A percentile compares a stretch with the other conserved stretches of the same genome.
Conservation (phyloP, 78 protist species). For the Planoprotostelium fungivorum region DNA sequence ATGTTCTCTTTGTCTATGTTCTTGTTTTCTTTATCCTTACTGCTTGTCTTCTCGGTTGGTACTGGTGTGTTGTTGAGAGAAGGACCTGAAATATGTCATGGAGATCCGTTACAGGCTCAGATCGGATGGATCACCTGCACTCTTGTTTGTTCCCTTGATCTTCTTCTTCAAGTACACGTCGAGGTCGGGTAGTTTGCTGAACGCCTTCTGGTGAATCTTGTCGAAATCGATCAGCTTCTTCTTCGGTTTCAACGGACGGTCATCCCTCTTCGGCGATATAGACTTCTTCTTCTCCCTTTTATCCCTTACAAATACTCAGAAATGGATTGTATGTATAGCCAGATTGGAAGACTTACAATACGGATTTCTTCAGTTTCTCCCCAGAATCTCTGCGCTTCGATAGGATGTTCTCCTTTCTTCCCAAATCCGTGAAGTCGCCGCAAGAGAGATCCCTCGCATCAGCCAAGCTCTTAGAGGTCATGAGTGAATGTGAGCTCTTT, state of each 20-base stretch:
- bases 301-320: background rate
- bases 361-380: background rate
- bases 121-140: too few species aligned
- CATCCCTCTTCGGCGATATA: background rate
- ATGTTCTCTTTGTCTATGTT: background rate
- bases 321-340: background rate
- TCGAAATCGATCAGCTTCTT: background rate
- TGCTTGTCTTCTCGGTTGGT: background rate
- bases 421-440: background rate
- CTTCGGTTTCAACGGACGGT: background rate
- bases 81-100: too few species aligned
- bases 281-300: background rate
- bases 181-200: background rate
- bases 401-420: background rate
- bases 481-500: too few species aligned
- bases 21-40: background rate
- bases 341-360: background rate
- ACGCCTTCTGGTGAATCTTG: background rate
- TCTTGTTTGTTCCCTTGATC: background rate
- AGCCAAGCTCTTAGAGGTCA: too few species aligned
- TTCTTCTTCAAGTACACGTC: background rate
- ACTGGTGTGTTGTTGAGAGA: too few species aligned
- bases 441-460: too few species aligned
- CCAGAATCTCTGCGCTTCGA: background rate
- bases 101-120: too few species aligned